Evolutionary conservation across 345 rosid species (phyloP).

Genomic region (Aquilaria yunnanensis): DNA sequence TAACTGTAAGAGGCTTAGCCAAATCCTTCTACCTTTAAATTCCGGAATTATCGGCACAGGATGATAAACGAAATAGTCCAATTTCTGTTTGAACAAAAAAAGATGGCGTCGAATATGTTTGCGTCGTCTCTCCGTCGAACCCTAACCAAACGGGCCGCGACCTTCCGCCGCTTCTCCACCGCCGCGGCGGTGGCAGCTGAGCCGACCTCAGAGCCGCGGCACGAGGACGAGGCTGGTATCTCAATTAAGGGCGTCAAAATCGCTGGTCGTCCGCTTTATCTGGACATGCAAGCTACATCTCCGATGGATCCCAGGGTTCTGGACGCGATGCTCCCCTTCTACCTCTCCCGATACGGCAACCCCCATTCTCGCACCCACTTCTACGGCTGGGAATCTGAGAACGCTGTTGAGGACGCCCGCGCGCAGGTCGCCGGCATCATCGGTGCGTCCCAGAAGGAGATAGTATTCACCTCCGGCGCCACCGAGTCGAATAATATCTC

Average conservation of each 20-base stretch:
- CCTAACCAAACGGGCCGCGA: not conserved
- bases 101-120: conserved; percentile 48
- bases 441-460: conserved; percentile 83
- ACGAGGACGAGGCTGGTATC: conserved; percentile 14
- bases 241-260: conserved; percentile 54
- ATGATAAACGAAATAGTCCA: too few relatives aligned
- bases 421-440: conserved; percentile 65
- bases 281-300: conserved; percentile 75
- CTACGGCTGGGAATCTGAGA: conserved; percentile 96
- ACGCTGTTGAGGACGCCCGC: conserved; percentile 79
- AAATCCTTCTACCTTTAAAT: too few relatives aligned
- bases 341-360: conserved; percentile 65
- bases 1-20: too few relatives aligned
- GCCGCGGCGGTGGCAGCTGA: conserved; percentile 15
- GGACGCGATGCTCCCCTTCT: conserved; percentile 80
- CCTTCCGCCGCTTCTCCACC: conserved; percentile 21
- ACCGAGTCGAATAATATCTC: conserved; percentile 90
- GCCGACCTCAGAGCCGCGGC: not conserved
- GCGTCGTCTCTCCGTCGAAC: conserved; percentile 18
- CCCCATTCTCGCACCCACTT: conserved; percentile 98
- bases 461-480: conserved; percentile 91
- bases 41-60: too few relatives aligned
- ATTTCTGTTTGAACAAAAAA: not conserved
- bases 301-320: conserved; percentile 88
- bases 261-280: conserved; percentile 56